Evolutionary conservation across 768 basidiomycete species (phyloP).

Genomic region (Neoboletus magnificus): DNA sequence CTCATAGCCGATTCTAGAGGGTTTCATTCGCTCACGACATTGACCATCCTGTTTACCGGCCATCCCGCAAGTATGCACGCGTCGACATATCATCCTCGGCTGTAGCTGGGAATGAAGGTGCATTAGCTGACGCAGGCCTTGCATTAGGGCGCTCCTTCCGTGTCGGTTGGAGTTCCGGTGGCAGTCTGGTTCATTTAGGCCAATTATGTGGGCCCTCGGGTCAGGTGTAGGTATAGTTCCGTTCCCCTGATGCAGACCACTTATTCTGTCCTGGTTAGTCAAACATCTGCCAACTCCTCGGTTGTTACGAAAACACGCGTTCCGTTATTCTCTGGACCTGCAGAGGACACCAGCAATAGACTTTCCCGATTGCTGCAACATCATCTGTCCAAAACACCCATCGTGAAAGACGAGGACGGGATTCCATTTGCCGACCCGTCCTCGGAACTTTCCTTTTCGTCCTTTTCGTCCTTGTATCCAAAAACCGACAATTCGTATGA

Average conservation of each 20-base stretch:
- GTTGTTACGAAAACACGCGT: slow-evolving; percentile 50
- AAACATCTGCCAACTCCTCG: slow-evolving; percentile 60
- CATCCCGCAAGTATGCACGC: slow-evolving; percentile 77
- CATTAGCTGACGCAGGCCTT: slow-evolving; percentile 77
- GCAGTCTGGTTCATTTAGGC: slow-evolving; percentile 74
- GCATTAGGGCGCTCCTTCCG: slow-evolving; percentile 85
- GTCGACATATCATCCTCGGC: slow-evolving; percentile 67
- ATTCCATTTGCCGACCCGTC: slow-evolving; percentile 69
- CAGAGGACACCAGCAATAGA: slow-evolving; percentile 37
- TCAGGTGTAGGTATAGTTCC: slow-evolving; percentile 44
- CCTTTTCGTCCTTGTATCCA: slow-evolving; percentile 71
- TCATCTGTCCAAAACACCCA: slow-evolving; percentile 70
- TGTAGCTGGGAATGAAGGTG: slow-evolving; percentile 60
- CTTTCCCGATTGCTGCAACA: slow-evolving; percentile 69
- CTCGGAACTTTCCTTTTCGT: slow-evolving; percentile 65
- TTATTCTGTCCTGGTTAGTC: slow-evolving; percentile 33
- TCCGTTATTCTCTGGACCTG: slow-evolving; percentile 36
- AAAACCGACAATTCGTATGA: slow-evolving; percentile 69
- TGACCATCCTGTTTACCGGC: slow-evolving; percentile 62
- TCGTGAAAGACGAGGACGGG: slow-evolving; percentile 65
- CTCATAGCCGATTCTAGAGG: slow-evolving; percentile 44
- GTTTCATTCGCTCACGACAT: slow-evolving; percentile 76
- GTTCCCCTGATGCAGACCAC: neutral
- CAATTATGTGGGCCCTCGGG: slow-evolving; percentile 58
- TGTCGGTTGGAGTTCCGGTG: slow-evolving; percentile 86